These are phyloP conservation scores for Cystobasidium sp. DNA, from an alignment of 1,284 basidiomycete genomes.

Conservation along the genomic window DNA sequence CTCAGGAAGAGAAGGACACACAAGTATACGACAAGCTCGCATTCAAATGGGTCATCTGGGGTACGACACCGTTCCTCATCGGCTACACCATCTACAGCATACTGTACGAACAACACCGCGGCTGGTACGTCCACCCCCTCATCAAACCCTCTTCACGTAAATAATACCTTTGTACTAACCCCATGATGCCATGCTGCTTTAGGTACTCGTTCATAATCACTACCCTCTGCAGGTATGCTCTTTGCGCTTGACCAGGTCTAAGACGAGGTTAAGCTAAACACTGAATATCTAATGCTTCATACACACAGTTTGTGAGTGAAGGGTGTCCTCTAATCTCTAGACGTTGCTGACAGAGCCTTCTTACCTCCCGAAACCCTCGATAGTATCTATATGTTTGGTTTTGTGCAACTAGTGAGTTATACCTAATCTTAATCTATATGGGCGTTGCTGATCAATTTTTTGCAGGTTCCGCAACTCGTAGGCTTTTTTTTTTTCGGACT, in stretches of 20 bases:
- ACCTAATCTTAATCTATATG: neutral
- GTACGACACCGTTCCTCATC: slow-evolving; percentile 79
- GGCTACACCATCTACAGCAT: slow-evolving; percentile 85
- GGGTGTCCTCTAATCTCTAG: no score
- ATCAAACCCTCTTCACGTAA: neutral
- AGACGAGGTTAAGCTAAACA: no score
- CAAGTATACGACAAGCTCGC: slow-evolving; percentile 90
- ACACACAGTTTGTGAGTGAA: no score
- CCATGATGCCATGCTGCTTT: neutral
- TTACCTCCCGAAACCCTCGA: neutral
- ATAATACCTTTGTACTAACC: neutral
- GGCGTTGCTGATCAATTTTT: neutral
- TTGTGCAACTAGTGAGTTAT: slow-evolving; percentile 64
- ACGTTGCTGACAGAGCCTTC: no score
- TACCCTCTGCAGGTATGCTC: slow-evolving; percentile 56
- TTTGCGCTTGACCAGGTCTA: no score
- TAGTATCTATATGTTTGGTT: slow-evolving; percentile 94
- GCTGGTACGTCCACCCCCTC: slow-evolving; percentile 64
- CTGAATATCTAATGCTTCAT: neutral
- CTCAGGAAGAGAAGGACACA: slow-evolving; percentile 95
- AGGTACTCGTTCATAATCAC: slow-evolving; percentile 77
- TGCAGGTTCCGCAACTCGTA: slow-evolving; percentile 27
- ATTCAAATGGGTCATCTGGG: slow-evolving; percentile 87
- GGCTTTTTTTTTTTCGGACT: neutral
- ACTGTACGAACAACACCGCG: slow-evolving; percentile 78